Evolutionary conservation across 2,329 filamentous ascomycete genomes (phyloP).

Genomic region (Hirsutella rhossiliensis): DNA sequence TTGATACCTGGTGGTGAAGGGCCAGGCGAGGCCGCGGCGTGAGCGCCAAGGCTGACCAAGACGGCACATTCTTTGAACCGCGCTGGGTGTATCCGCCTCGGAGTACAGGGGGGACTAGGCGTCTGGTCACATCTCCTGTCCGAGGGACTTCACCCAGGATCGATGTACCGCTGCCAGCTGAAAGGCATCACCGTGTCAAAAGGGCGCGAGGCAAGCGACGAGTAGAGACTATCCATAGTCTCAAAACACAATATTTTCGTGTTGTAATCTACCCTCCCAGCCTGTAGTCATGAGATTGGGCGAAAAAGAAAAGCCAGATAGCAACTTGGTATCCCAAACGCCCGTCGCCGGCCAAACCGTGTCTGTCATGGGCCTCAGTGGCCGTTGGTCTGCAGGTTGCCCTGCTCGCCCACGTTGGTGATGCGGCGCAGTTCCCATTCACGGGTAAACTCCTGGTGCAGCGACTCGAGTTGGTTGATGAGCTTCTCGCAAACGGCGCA

Average conservation of each 20-base stretch:
- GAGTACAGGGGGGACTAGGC: background rate
- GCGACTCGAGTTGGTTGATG: constrained; percentile 65
- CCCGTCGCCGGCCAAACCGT: constrained; percentile 8
- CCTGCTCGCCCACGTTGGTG: constrained; percentile 53
- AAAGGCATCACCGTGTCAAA: background rate
- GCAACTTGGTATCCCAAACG: constrained; percentile 10
- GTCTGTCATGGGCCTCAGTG: constrained; percentile 9
- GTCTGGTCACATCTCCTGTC: background rate
- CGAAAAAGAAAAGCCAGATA: constrained; percentile 3
- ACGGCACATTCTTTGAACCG: background rate
- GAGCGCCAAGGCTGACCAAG: background rate
- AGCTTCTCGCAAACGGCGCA: constrained; percentile 70
- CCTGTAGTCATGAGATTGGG: background rate
- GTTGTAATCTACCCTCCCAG: background rate
- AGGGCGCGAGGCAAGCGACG: background rate
- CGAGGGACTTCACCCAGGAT: no score
- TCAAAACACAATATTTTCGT: background rate
- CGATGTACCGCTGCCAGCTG: background rate
- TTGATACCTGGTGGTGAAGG: constrained; percentile 71
- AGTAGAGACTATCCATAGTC: background rate
- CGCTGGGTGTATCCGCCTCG: background rate
- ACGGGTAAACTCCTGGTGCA: constrained; percentile 82
- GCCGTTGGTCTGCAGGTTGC: constrained; percentile 26
- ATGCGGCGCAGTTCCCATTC: constrained; percentile 86
- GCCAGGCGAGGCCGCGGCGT: constrained; percentile 23